Percentiles rank a stretch among this genome's conserved stretches.
Evolutionary conservation across 1,284 basidiomycete genomes (phyloP).

Genomic region (Cryptococcus wingfieldii): DNA sequence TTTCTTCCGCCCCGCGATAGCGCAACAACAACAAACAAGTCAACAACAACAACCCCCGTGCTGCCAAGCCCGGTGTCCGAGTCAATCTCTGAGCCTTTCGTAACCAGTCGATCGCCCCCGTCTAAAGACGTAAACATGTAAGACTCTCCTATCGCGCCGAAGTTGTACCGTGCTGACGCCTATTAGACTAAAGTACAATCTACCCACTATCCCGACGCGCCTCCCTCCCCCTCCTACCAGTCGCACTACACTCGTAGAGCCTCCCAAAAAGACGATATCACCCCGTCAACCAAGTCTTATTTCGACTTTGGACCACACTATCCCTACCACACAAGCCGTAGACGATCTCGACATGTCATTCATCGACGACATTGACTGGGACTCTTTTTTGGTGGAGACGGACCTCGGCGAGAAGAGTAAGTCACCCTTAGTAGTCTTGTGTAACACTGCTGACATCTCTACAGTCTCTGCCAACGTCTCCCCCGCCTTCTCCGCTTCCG

Average conservation of each 20-base stretch:
- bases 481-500: conserved; percentile 8
- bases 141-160: not conserved
- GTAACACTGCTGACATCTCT: not conserved
- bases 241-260: conserved; percentile 12
- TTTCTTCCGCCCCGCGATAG: conserved; percentile 1
- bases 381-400: conserved; percentile 30
- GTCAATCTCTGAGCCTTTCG: conserved; percentile 14
- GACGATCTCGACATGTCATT: conserved; percentile 5
- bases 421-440: not conserved
- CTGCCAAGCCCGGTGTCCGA: conserved; percentile 15
- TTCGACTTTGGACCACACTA: conserved; percentile 14
- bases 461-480: conserved; percentile 6
- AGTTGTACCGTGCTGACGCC: not conserved
- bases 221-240: conserved; percentile 15
- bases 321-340: not conserved
- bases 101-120: conserved; percentile 7
- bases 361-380: conserved; percentile 27
- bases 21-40: not conserved
- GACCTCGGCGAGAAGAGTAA: conserved; percentile 16
- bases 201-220: conserved; percentile 12
- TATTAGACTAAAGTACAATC: not conserved
- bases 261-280: conserved; percentile 7
- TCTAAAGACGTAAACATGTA: conserved; percentile 13
- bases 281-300: conserved; percentile 15
- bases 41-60: conserved; percentile 8